Evolutionary conservation across 75 land plant species (phyloP).

Genomic region (Ceratopteris richardii): DNA sequence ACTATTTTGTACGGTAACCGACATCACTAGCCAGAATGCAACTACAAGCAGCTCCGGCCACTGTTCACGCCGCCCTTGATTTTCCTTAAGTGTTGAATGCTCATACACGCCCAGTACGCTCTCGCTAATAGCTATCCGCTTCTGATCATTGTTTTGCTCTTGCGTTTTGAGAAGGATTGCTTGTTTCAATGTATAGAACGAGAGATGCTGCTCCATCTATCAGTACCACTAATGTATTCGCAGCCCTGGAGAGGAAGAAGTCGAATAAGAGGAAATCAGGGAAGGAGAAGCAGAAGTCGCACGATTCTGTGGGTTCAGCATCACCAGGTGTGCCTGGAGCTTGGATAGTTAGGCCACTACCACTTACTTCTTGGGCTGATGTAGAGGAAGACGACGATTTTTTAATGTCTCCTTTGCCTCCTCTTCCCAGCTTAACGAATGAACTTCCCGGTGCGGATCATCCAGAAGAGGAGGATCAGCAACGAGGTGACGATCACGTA

Average conservation of each 20-base stretch:
- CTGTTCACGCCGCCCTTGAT: too few relatives aligned
- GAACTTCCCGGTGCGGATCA: constrained; percentile 6
- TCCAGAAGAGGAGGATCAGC: constrained; percentile 11
- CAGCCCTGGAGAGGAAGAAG: constrained; percentile 33
- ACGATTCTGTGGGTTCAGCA: constrained; percentile 7
- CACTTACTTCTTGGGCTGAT: constrained; percentile 34
- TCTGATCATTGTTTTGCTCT: too few relatives aligned
- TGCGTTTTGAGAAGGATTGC: too few relatives aligned
- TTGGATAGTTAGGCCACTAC: constrained; percentile 26
- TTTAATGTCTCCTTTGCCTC: constrained; percentile 22
- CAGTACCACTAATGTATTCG: constrained; percentile 28
- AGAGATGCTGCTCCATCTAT: too few relatives aligned
- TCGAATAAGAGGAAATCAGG: too few relatives aligned
- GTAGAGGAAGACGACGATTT: constrained; percentile 29
- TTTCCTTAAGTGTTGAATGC: too few relatives aligned
- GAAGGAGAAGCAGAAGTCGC: constrained; percentile 12
- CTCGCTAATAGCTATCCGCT: too few relatives aligned
- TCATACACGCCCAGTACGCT: too few relatives aligned
- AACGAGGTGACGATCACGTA: neutral
- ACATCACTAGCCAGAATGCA: too few relatives aligned
- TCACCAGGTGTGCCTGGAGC: constrained; percentile 12
- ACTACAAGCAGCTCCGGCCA: too few relatives aligned
- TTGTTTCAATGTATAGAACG: too few relatives aligned
- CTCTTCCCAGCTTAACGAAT: constrained; percentile 13
- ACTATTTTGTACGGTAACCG: too few relatives aligned